These are phyloP conservation scores for Parietaria judaica DNA, from an alignment of 306 rosid genomes.

Conservation along the genomic window DNA sequence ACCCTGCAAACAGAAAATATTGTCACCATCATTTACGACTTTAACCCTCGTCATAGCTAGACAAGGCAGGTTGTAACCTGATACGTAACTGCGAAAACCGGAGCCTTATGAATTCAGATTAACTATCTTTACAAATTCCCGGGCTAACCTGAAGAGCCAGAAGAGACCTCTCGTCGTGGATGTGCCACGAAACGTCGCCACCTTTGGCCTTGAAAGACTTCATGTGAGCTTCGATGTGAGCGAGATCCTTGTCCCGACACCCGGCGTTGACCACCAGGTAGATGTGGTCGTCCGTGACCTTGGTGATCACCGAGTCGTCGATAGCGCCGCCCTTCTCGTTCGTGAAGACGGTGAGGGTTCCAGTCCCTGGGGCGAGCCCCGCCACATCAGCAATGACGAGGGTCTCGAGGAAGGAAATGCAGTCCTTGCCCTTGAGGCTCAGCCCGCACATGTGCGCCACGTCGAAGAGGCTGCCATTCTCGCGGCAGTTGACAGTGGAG, in stretches of 20 bases:
- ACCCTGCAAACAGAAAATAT: conserved; percentile 48
- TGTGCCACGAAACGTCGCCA: conserved; percentile 92
- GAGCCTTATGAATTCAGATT: background rate
- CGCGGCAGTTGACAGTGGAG: conserved; percentile 77
- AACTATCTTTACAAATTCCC: too few relatives aligned
- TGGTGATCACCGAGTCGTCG: conserved; percentile 87
- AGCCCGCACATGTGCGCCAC: conserved; percentile 91
- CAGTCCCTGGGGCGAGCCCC: conserved; percentile 64
- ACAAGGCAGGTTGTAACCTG: background rate
- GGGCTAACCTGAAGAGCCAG: conserved; percentile 75
- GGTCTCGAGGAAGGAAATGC: conserved; percentile 60
- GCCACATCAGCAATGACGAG: conserved; percentile 92
- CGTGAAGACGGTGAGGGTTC: conserved; percentile 80
- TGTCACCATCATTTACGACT: too few relatives aligned
- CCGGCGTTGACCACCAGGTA: conserved; percentile 96
- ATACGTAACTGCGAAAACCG: background rate
- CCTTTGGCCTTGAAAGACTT: conserved; percentile 95
- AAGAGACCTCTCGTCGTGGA: conserved; percentile 92
- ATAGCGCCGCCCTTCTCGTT: conserved; percentile 93
- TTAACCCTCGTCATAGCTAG: background rate
- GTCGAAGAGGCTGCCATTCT: conserved; percentile 78
- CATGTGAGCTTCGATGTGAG: conserved; percentile 90
- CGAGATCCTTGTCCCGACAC: conserved; percentile 88
- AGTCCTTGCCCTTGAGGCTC: conserved; percentile 85
- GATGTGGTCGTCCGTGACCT: conserved; percentile 68